Conservation (phyloP, 306 rosid genomes). For the Albizia julibrissin region DNA sequence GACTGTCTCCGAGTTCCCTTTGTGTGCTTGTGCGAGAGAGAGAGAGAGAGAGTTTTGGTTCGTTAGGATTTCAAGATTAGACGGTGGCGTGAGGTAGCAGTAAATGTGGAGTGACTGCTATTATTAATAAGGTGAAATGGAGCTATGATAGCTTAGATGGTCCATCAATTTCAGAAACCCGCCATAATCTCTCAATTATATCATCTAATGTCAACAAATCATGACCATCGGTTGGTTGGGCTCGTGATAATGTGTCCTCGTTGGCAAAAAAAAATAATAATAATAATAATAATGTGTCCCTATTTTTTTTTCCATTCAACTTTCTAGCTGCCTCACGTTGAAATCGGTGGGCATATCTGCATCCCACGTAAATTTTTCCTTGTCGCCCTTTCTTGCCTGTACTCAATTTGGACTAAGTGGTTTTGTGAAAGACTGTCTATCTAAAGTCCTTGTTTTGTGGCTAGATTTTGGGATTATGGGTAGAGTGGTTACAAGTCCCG, state of each 20-base stretch:
- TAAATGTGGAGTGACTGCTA: conserved; percentile 17
- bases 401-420: conserved; percentile 1
- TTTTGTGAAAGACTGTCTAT: conserved; percentile 2
- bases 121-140: conserved; percentile 41
- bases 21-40: background rate
- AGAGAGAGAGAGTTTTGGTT: background rate
- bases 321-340: background rate
- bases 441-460: conserved; percentile 35
- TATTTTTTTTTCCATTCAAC: background rate
- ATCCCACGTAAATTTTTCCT: conserved; percentile 4
- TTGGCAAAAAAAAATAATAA: too few relatives aligned
- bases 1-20: background rate
- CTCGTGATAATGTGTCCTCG: background rate
- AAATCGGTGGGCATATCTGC: background rate
- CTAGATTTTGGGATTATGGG: conserved; percentile 30
- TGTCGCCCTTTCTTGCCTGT: background rate
- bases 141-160: conserved; percentile 40
- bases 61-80: conserved; percentile 15
- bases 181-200: conserved; percentile 27
- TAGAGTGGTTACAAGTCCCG: background rate
- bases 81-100: conserved; percentile 42
- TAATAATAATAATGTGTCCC: background rate
- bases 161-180: conserved; percentile 42
- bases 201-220: conserved; percentile 9
- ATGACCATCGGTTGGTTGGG: background rate